Evolutionary conservation across 1,139 yeast species (phyloP), one percentile per base, ranked within the genome.

Genomic region (Trichomonascaceae sp.): DNA sequence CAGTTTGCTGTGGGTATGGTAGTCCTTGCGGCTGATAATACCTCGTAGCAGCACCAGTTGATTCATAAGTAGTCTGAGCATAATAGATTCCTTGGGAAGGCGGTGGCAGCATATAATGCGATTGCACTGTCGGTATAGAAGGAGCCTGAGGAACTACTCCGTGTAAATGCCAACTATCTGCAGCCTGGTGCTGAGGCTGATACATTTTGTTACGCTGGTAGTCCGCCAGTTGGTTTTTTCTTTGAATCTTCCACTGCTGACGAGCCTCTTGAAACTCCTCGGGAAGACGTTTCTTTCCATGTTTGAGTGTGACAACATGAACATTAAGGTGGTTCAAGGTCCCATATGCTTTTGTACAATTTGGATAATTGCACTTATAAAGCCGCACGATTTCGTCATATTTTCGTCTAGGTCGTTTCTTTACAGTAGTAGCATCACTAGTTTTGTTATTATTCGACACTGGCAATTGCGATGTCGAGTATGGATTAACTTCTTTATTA

Each of bases 241-340:
- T 63, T 22, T 63, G 56, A 44, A 59, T 60, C 57, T 69, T 68
- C 66, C 66, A 65, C 45, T 60, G 61, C 44, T 65, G 60, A 10
- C 80, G 74, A 55, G 79, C 67, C 54, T 76, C 77, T 58, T 74
- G 75, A 67, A 85, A 86, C 65, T 86, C 93, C 36, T 83, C 82
- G 45, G 88, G 87, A 38, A 79, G 74, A 57, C 88, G 79, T 60
- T 87, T 79, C 52, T 76, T 77, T 7, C 95, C 95, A 65, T 86
- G 95, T 50, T 78, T 80, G 61, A 86, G 87, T 65, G 86, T 79
- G 3, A 80, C 78, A 19, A 86, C 84, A 66, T 86, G 95, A 13
- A 91, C 86, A 66, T 86, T 86, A 51, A 86, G 72, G 67, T 86
- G 95, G 67, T 86, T 86, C 51, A 86, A 72, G 20, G 89, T 83